Percentiles rank a stretch among this genome's conserved stretches.
These are phyloP conservation scores for Rhodamnia rubescens DNA, from an alignment of 345 rosid species.

Conservation along the genomic window DNA sequence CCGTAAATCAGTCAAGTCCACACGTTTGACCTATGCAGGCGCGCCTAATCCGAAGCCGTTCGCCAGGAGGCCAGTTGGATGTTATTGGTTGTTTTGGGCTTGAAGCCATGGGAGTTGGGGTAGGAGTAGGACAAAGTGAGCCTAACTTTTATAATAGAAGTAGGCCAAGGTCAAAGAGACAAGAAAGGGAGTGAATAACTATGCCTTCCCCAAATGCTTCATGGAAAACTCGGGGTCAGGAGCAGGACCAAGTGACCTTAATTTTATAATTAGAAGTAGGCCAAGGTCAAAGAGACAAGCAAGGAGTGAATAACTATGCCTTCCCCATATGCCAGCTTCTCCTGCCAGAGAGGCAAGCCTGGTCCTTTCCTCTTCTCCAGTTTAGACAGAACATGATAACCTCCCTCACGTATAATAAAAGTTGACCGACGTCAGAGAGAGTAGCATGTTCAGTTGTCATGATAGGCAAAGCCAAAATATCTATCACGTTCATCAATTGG, in stretches of 20 bases:
- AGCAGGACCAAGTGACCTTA: neutral
- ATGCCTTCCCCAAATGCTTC: neutral
- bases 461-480: neutral
- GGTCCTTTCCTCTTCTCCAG: neutral
- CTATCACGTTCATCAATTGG: neutral
- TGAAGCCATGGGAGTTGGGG: neutral
- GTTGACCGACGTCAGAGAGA: neutral
- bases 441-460: neutral
- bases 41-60: neutral
- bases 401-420: too few species aligned
- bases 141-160: neutral
- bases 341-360: constrained; percentile 3
- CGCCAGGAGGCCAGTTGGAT: neutral
- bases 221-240: neutral
- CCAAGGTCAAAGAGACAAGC: neutral
- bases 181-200: neutral
- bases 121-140: neutral
- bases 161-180: neutral
- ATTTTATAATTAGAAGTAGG: neutral
- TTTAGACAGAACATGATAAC: neutral
- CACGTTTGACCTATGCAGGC: neutral
- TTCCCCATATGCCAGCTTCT: neutral
- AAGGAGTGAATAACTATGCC: neutral
- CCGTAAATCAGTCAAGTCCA: neutral
- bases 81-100: neutral